Percentiles rank a stretch among this genome's conserved stretches.
These are phyloP conservation scores for Colletotrichum echinochloae DNA, from an alignment of 2,329 filamentous ascomycete genomes.

Conservation along the genomic window DNA sequence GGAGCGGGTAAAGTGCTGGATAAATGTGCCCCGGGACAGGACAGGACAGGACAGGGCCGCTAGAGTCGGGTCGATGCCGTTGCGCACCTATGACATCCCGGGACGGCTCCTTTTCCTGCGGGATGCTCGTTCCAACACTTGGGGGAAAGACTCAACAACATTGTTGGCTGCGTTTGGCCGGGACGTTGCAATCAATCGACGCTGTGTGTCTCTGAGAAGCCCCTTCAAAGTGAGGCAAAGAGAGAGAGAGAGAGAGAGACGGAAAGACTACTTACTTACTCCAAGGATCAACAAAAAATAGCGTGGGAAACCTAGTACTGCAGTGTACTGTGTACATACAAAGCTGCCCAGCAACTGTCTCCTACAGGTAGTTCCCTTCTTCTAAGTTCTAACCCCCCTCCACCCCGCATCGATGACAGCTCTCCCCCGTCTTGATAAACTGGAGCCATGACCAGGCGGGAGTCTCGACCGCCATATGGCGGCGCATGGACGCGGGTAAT, in stretches of 20 bases:
- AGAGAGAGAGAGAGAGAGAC: not conserved
- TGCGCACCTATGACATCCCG: constrained; percentile 36
- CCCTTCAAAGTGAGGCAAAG: constrained; percentile 1
- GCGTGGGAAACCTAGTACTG: constrained; percentile 5
- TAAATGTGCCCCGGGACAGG: constrained; percentile 27
- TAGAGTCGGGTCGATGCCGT: constrained; percentile 32
- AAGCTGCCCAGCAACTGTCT: constrained; percentile 21
- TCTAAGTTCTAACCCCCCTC: not conserved
- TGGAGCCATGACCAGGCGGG: not conserved
- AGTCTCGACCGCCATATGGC: constrained; percentile 25
- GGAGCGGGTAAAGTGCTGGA: constrained; percentile 39
- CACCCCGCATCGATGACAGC: constrained; percentile 17
- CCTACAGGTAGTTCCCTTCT: not conserved
- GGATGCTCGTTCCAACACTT: not conserved
- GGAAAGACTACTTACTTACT: not conserved
- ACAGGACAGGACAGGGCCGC: constrained; percentile 19
- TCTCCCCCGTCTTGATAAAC: constrained; percentile 8
- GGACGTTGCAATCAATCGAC: not conserved
- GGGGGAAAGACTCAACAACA: constrained; percentile 6
- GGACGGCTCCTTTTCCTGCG: constrained; percentile 4
- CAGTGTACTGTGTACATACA: not conserved
- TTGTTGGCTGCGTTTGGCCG: not conserved
- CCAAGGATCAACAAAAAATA: not conserved
- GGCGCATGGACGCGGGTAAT: constrained; percentile 23
- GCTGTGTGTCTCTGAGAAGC: not conserved